Evolutionary conservation across 2,329 filamentous ascomycete genomes (phyloP), one percentile per base, ranked within the genome.

Genomic region (Podosphaera fusca): DNA sequence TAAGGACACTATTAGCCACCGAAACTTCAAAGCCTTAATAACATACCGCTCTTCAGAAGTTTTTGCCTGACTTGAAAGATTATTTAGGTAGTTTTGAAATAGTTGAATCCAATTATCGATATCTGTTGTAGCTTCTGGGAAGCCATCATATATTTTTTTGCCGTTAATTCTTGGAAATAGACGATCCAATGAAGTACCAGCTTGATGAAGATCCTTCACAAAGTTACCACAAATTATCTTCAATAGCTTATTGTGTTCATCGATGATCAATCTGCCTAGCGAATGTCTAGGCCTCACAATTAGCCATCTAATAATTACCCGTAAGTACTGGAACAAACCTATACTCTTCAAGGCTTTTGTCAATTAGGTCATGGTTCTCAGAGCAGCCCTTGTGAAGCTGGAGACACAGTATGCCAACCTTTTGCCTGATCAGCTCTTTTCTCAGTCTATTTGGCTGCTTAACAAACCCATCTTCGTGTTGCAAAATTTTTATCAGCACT

Each of bases 391-490:
- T 58, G 9, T 66, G 30, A 5, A 67, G 59, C 49, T 66, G 60
- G n/a, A 62, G 55, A 49, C 61, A 60, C n/a, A 67, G 53, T 30
- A 65, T 59, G 0, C 66, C 65, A 49, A 61, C 60, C 65, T 46
- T 6, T 31, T 2, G 8, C 31, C 14, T 45, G 30, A 56, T 62
- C 2, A 60, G 30, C n/a, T 45, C n/a, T 31, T n/a, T 21, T 2
- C 33, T 47, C 8, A n/a, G 31, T 29, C 40, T n/a, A 50, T 55
- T 6, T n/a, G n/a, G 29, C 31, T 9, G 8, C 42, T 30, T 9
- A 12, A 50, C 60, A 57, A 59, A 66, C 65, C 64, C 64, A 65
- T 66, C 62, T 60, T 53, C 64, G 58, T 49, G 63, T 57, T 2
- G 54, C 57, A n/a, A 45, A 31, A 36, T 56, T 35, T 38, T 58